These are phyloP conservation scores for Candida pseudoviswanathii DNA, from an alignment of 1,139 yeast genomes.

Conservation along the genomic window DNA sequence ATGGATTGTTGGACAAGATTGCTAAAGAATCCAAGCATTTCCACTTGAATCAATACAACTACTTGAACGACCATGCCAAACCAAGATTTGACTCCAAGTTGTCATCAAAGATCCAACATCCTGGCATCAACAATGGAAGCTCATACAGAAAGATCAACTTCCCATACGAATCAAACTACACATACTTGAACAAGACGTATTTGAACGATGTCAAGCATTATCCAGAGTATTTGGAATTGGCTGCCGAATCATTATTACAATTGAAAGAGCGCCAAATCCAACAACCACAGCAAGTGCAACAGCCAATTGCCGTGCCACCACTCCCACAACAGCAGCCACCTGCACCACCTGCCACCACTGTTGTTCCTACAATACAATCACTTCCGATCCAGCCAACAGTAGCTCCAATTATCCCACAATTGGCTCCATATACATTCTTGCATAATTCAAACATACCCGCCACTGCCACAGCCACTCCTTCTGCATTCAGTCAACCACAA, in stretches of 20 bases:
- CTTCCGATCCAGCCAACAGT: slow-evolving; percentile 7
- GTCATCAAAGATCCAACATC: slow-evolving; percentile 35
- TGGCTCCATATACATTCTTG: slow-evolving; percentile 9
- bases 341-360: not conserved
- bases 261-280: slow-evolving; percentile 24
- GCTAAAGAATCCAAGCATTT: slow-evolving; percentile 33
- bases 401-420: not conserved
- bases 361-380: slow-evolving; percentile 9
- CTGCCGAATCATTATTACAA: slow-evolving; percentile 47
- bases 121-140: slow-evolving; percentile 27
- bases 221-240: slow-evolving; percentile 53
- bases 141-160: slow-evolving; percentile 44
- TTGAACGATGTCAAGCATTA: slow-evolving; percentile 46
- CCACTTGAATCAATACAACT: slow-evolving; percentile 32
- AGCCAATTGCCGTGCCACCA: slow-evolving; percentile 4
- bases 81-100: slow-evolving; percentile 47
- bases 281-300: slow-evolving; percentile 2
- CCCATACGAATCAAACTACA: slow-evolving; percentile 58
- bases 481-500: not conserved
- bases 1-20: slow-evolving; percentile 43
- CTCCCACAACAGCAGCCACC: slow-evolving; percentile 6
- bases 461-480: not conserved
- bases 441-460: slow-evolving; percentile 2
- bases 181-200: slow-evolving; percentile 50
- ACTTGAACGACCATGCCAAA: slow-evolving; percentile 31